Conservation (phyloP, 2,329 filamentous ascomycete species). For the Sclerotinia borealis region DNA sequence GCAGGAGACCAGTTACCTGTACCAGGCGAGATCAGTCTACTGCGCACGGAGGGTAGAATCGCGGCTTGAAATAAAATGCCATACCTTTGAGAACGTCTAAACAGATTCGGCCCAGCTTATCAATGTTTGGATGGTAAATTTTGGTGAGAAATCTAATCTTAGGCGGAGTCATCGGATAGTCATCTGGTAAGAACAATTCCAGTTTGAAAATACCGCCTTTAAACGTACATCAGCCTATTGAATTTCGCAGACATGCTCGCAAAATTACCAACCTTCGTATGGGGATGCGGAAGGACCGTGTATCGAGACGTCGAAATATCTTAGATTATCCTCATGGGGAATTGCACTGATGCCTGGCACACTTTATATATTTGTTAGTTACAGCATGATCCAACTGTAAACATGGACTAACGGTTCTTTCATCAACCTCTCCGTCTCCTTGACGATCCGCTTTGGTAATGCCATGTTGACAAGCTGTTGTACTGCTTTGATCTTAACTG, state of each 20-base stretch:
- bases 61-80: conserved; percentile 24
- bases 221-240: conserved; percentile 12
- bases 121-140: conserved; percentile 99
- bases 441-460: conserved; percentile 93
- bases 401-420: conserved; percentile 73
- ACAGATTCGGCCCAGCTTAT: conserved; percentile 94
- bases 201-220: conserved; percentile 79
- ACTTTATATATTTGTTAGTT: conserved; percentile 41
- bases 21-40: conserved; percentile 16
- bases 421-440: conserved; percentile 96
- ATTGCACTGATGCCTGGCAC: conserved; percentile 94
- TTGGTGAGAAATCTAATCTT: conserved; percentile 98
- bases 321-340: conserved; percentile 93
- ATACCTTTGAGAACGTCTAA: conserved; percentile 94
- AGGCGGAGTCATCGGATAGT: conserved; percentile 98
- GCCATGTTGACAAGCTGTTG: conserved; percentile 44
- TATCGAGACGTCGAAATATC: conserved; percentile 97
- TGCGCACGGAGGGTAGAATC: not conserved
- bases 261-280: conserved; percentile 68
- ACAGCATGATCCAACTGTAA: not conserved
- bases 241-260: not conserved
- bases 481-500: not conserved
- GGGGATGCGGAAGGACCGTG: conserved; percentile 87
- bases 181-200: conserved; percentile 94
- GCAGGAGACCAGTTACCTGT: conserved; percentile 98